phyloP scores from a whole-genome alignment of 2,329 filamentous ascomycete species.

The Neofusicoccum ribis region DNA sequence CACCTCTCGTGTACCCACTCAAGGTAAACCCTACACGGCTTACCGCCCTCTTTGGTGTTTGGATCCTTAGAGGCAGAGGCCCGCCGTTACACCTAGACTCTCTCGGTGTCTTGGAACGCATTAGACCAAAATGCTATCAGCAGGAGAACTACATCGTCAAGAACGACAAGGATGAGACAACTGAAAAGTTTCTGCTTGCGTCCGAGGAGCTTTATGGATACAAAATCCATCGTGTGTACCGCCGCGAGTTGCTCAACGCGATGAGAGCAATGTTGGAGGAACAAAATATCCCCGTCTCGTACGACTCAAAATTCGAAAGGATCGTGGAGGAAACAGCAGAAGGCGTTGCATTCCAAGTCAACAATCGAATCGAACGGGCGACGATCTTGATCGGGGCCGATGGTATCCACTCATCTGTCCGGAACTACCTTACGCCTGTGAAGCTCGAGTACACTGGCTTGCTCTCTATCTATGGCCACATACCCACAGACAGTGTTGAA shows the following conservation, averaged over 20 bases:
- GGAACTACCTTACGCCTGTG: conserved; percentile 49
- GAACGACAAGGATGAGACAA: neutral
- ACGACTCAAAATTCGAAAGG: conserved; percentile 50
- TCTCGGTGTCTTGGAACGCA: neutral
- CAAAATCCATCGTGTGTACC: conserved; percentile 55
- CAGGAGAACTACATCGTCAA: neutral
- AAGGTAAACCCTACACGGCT: no score
- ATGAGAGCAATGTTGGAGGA: conserved; percentile 46
- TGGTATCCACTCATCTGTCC: conserved; percentile 58
- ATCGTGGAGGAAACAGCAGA: conserved; percentile 34
- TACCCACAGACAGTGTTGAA: neutral
- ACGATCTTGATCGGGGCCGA: conserved; percentile 56
- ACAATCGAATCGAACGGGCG: conserved; percentile 43
- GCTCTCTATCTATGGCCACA: conserved; percentile 28
- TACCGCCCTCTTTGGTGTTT: no score
- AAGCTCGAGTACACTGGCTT: conserved; percentile 44
- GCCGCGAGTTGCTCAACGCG: conserved; percentile 53
- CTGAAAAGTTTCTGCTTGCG: neutral
- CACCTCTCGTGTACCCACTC: no score
- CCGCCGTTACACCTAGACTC: no score
- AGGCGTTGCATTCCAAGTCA: conserved; percentile 47
- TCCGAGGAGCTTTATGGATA: conserved; percentile 48
- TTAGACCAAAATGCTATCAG: neutral
- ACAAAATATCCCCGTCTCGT: conserved; percentile 46
- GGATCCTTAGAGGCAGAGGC: no score